Conservation (phyloP, 2,329 filamentous ascomycete species). For the Aureobasidium sp. region DNA sequence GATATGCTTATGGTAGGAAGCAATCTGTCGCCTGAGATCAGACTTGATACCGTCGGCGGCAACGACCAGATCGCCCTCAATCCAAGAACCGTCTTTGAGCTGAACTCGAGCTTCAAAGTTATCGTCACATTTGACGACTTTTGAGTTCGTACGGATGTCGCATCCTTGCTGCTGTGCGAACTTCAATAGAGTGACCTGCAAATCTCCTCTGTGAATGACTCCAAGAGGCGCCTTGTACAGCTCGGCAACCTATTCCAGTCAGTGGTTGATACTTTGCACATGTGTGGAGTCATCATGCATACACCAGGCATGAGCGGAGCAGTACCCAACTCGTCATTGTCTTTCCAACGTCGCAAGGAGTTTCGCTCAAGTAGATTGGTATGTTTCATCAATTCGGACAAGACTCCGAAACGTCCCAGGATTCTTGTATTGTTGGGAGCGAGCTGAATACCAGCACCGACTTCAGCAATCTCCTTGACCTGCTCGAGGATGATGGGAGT, state of each 20-base stretch:
- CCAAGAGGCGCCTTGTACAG: neutral
- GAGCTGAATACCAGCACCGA: slow-evolving; percentile 46
- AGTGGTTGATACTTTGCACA: no score
- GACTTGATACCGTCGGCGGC: slow-evolving; percentile 49
- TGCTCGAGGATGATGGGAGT: slow-evolving; percentile 27
- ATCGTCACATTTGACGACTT: slow-evolving; percentile 16
- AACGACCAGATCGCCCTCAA: slow-evolving; percentile 46
- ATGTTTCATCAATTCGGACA: slow-evolving; percentile 21
- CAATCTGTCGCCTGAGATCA: neutral
- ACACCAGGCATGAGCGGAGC: neutral
- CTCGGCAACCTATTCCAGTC: neutral
- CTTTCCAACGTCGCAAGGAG: neutral
- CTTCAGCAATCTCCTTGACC: slow-evolving; percentile 40
- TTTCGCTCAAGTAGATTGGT: neutral
- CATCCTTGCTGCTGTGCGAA: slow-evolving; percentile 40
- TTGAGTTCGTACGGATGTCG: slow-evolving; percentile 29
- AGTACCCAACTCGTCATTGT: neutral
- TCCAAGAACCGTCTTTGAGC: slow-evolving; percentile 18
- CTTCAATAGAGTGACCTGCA: slow-evolving; percentile 25
- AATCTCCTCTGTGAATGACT: neutral
- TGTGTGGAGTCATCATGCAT: neutral
- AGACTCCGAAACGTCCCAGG: slow-evolving; percentile 42
- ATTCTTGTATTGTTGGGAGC: slow-evolving; percentile 42
- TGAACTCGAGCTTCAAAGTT: slow-evolving; percentile 19
- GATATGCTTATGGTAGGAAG: neutral